Base-by-base conservation (phyloP, 768 basidiomycete species). In the Lentinula sp. region DNA sequence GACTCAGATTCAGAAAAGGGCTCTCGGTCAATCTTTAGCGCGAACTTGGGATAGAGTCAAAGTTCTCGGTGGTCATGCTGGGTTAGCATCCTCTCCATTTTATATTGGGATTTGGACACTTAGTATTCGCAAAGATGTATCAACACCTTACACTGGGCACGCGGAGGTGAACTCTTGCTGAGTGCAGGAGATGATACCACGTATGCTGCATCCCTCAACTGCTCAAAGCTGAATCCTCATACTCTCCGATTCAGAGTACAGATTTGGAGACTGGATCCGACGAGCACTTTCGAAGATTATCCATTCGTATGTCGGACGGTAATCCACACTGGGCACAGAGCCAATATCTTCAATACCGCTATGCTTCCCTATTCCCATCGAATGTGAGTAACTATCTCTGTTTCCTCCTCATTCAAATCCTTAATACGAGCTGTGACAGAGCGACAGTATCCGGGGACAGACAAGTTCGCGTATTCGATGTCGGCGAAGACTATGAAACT, bases 321-420 rank as follows among this genome's bases (percentile, higher is more conserved):
- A n/a, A 85, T 95, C 54, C 71, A 79, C 13, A 94, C 93, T 0
- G 91, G 91, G 3, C 93, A 96, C 70, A 80, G 74, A 50, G 85
- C 81, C 12, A 96, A 96, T 67, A 91, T 96, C 50, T 96, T 96
- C 77, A 90, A 87, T 65, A 85, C 83, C 0, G 84, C 90, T 50
- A 87, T 91, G 80, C 76, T 96, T 1, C 91, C 92, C 0, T 76
- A 82, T 64, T 90, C 91, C 10, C 82, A 86, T n/a, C 82, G 85
- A 57, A 88, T 95, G 85, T 92, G 71, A 77, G 84, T 69, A 28
- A 64, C 13, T 49, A n/a, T n/a, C 28, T 16, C 33, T 54, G 59
- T 45, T 10, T 41, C 13, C 28, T 37, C 6, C 9, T 28, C 32
- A 18, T 28, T 10, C 33, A 43, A 20, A 53, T 16, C 20, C 36